A percentile compares a stretch with the other conserved stretches of the same genome.
phyloP scores from a whole-genome alignment of 1,139 yeast genomes.

The Suhomyces maxii region DNA sequence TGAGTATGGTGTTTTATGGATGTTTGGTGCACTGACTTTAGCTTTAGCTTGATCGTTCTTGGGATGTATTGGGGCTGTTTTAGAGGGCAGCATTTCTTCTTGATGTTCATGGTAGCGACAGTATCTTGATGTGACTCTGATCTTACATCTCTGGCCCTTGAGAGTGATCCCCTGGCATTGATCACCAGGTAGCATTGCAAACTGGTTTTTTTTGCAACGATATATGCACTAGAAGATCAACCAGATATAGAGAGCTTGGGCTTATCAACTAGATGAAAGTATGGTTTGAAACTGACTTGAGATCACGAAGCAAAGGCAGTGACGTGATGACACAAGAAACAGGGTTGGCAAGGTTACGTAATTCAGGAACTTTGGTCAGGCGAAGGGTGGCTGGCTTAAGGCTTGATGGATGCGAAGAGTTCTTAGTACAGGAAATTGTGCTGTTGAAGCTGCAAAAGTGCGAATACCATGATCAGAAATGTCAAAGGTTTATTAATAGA shows the following conservation, averaged over 20 bases:
- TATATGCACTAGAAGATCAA: no score
- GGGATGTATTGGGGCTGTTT: no score
- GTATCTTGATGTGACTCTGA: conserved; percentile 18
- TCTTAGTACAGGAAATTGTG: background rate
- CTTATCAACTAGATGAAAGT: no score
- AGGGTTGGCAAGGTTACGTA: background rate
- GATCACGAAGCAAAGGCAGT: no score
- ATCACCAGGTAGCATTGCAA: conserved; percentile 1
- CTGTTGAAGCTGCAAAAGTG: background rate
- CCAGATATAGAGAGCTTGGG: no score
- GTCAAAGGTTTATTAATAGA: no score
- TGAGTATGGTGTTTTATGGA: background rate
- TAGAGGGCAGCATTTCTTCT: no score
- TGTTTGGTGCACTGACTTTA: background rate
- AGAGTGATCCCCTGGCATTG: conserved; percentile 37
- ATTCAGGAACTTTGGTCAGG: background rate
- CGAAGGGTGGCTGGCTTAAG: background rate
- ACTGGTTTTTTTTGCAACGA: no score
- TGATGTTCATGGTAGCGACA: conserved; percentile 27
- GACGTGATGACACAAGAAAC: no score
- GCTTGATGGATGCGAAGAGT: background rate
- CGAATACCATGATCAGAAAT: background rate
- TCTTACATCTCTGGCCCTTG: conserved; percentile 33
- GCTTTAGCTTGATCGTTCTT: conserved; percentile 9
- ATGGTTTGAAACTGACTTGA: no score